Conservation (phyloP, 768 basidiomycete species). For the Boletellus emodensis region DNA sequence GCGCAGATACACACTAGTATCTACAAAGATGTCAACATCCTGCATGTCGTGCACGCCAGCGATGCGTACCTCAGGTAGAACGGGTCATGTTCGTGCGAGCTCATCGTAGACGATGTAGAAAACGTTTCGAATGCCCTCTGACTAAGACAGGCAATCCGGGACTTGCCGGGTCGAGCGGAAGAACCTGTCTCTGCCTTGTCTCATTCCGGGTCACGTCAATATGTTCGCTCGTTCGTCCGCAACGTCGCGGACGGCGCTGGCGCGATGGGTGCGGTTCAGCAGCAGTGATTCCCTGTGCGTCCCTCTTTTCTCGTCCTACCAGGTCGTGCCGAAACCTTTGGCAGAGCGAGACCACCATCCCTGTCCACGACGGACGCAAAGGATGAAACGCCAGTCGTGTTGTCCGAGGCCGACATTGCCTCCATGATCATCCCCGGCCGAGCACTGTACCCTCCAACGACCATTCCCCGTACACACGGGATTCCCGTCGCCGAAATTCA, state of each 20-base stretch:
- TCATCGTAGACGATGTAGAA: slow-evolving; percentile 22
- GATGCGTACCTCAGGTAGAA: slow-evolving; percentile 69
- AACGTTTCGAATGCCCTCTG: not conserved
- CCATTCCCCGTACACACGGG: slow-evolving; percentile 58
- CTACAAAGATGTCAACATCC: slow-evolving; percentile 28
- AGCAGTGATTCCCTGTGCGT: slow-evolving; percentile 15
- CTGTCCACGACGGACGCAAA: slow-evolving; percentile 2
- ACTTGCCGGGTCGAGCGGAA: slow-evolving; percentile 11
- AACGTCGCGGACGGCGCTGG: slow-evolving; percentile 13
- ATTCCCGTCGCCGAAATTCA: slow-evolving; percentile 81
- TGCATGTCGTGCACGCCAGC: not conserved
- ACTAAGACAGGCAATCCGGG: slow-evolving; percentile 9
- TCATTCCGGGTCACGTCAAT: slow-evolving; percentile 4
- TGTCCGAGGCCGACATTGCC: slow-evolving; percentile 42
- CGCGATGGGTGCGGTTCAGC: slow-evolving; percentile 22
- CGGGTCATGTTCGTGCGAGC: slow-evolving; percentile 57
- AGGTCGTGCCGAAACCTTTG: not conserved
- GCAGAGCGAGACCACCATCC: slow-evolving; percentile 5
- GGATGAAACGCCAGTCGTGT: slow-evolving; percentile 8
- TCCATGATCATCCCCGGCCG: slow-evolving; percentile 63
- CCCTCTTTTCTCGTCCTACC: not conserved
- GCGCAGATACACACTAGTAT: slow-evolving; percentile 45
- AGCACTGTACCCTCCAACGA: slow-evolving; percentile 47
- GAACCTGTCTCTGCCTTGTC: not conserved
- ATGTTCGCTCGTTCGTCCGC: slow-evolving; percentile 31